Evolutionary conservation across 164 flowering plant genomes (phyloP).

Genomic region (Piper betle): DNA sequence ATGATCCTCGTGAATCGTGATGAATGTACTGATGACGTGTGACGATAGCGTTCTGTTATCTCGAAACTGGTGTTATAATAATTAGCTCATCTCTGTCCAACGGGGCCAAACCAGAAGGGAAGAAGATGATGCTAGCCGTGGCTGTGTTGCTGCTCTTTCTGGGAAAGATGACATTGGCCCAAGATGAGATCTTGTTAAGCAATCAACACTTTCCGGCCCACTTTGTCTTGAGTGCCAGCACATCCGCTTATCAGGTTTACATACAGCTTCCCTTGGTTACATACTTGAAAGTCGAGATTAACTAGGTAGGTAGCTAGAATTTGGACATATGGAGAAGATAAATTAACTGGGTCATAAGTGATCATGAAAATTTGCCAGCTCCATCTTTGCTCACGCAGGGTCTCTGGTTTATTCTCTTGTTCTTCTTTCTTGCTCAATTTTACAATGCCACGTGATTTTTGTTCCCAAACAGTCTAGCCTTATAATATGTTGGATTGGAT

Average conservation of each 20-base stretch:
- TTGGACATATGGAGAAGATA: too few species aligned
- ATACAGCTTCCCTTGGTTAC: background rate
- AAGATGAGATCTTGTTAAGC: background rate
- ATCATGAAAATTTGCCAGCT: background rate
- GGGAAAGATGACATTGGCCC: background rate
- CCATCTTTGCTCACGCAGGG: constrained; percentile 8
- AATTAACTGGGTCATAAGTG: too few species aligned
- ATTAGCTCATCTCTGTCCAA: too few species aligned
- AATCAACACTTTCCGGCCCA: constrained; percentile 1
- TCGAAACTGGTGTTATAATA: too few species aligned
- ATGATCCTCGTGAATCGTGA: too few species aligned
- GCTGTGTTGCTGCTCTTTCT: background rate
- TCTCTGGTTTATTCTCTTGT: too few species aligned
- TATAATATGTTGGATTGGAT: background rate
- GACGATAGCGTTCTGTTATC: too few species aligned
- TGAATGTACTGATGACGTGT: too few species aligned
- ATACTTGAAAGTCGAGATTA: background rate
- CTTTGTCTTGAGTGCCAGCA: constrained; percentile 5
- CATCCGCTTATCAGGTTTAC: constrained; percentile 9
- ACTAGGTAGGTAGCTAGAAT: background rate
- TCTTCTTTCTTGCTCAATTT: too few species aligned
- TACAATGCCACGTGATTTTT: too few species aligned
- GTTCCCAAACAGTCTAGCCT: background rate
- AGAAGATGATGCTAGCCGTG: too few species aligned
- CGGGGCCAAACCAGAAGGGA: too few species aligned